phyloP scores from a whole-genome alignment of 2,329 filamentous ascomycete species.

The Fusarium continuum region DNA sequence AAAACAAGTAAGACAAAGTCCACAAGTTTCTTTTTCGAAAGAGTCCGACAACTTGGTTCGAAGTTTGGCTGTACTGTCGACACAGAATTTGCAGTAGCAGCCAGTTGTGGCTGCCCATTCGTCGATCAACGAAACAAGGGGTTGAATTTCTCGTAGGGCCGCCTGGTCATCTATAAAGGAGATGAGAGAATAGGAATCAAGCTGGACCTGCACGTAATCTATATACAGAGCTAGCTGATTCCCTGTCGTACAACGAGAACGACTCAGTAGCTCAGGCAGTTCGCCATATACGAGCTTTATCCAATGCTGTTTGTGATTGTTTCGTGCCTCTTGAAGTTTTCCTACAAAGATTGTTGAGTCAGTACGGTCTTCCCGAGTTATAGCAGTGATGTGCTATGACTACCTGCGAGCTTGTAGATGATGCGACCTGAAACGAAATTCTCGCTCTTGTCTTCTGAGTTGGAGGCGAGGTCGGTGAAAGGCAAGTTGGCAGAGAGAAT shows the following conservation, averaged over 20 bases:
- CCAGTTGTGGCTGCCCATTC: background rate
- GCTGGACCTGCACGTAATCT: background rate
- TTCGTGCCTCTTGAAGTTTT: background rate
- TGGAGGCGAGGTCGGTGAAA: background rate
- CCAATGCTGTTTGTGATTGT: fast-evolving
- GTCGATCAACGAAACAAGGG: background rate
- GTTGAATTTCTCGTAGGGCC: no score
- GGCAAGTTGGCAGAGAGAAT: fast-evolving
- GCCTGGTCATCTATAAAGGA: no score
- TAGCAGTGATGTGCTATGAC: background rate
- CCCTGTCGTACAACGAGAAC: no score
- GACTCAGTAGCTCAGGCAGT: no score
- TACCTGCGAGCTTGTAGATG: background rate
- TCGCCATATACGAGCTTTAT: background rate
- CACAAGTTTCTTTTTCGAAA: background rate
- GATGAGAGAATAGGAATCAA: no score
- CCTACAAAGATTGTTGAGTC: background rate
- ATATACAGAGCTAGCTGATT: no score
- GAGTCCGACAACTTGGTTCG: background rate
- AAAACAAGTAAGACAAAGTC: conserved; percentile 5
- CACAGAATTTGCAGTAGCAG: fast-evolving
- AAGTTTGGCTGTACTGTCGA: fast-evolving
- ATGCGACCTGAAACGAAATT: background rate
- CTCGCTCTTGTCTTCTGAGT: fast-evolving
- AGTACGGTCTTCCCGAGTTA: background rate